A percentile compares a stretch with the other conserved stretches of the same genome.
Evolutionary conservation across 2,329 filamentous ascomycete genomes (phyloP).

Genomic region (Clarireedia homoeocarpa): DNA sequence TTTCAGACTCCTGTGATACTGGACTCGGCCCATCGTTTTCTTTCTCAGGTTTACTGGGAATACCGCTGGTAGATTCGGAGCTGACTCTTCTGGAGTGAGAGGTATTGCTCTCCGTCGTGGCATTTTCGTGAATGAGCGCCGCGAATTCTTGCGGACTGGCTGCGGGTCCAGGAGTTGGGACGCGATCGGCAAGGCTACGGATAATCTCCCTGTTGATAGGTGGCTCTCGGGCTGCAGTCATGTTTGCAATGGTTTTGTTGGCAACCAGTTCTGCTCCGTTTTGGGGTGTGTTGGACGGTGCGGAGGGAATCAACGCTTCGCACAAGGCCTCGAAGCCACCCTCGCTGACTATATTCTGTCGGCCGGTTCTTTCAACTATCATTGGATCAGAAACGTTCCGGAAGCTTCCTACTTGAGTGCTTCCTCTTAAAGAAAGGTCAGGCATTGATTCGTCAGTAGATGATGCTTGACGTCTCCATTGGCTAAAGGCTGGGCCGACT

Average conservation of each 20-base stretch:
- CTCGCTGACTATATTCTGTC: conserved; percentile 18
- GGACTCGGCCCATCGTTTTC: conserved; percentile 1
- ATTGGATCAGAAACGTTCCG: conserved; percentile 27
- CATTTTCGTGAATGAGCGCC: conserved; percentile 3
- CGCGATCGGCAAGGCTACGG: neutral
- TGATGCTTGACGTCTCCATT: conserved; percentile 31
- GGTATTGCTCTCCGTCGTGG: neutral
- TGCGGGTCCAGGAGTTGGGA: neutral
- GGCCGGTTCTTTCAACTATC: conserved; percentile 15
- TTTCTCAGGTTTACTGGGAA: neutral
- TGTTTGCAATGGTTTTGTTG: neutral
- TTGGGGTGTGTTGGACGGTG: conserved; percentile 23
- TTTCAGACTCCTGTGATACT: neutral
- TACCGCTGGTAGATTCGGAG: neutral
- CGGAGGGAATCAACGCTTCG: conserved; percentile 24
- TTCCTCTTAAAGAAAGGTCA: conserved; percentile 32
- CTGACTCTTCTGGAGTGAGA: conserved; percentile 1
- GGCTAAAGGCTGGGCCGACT: conserved; percentile 14
- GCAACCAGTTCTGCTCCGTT: conserved; percentile 9
- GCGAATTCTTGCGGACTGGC: neutral
- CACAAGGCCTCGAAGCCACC: conserved; percentile 26
- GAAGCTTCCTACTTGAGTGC: conserved; percentile 29
- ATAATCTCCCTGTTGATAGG: neutral
- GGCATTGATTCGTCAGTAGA: conserved; percentile 40
- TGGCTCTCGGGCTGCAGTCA: neutral